phyloP scores from a whole-genome alignment of 2,329 filamentous ascomycete genomes.

The Pyrenophora teres region DNA sequence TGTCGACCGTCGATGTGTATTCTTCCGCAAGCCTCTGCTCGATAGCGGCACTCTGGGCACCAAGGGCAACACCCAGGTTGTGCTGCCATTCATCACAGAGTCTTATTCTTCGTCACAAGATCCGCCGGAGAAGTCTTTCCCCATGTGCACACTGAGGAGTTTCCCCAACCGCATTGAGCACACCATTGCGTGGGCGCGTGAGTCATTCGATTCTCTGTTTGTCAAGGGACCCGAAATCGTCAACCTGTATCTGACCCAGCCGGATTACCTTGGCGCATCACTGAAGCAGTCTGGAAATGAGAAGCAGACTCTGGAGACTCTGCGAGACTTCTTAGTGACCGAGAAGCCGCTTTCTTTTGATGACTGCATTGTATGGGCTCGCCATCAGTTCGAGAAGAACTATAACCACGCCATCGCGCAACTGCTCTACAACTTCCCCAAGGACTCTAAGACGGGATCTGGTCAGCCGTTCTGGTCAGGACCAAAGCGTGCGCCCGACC shows the following conservation, averaged over 20 bases:
- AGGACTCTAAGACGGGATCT: constrained; percentile 84
- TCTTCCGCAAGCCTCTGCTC: constrained; percentile 95
- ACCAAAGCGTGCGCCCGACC: constrained; percentile 92
- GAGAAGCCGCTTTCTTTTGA: constrained; percentile 92
- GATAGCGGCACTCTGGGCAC: constrained; percentile 98
- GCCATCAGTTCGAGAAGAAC: constrained; percentile 91
- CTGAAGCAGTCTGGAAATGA: constrained; percentile 94
- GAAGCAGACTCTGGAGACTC: constrained; percentile 87
- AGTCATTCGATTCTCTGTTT: constrained; percentile 92
- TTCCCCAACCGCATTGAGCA: constrained; percentile 99
- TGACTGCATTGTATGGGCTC: constrained; percentile 95
- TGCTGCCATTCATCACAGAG: constrained; percentile 88
- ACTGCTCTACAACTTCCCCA: constrained; percentile 94
- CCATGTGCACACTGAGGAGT: constrained; percentile 95
- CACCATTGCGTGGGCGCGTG: constrained; percentile 96
- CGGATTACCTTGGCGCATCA: constrained; percentile 84
- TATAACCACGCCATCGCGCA: constrained; percentile 98
- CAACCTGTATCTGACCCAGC: constrained; percentile 89
- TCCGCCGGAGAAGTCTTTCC: constrained; percentile 97
- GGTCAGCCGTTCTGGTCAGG: constrained; percentile 97
- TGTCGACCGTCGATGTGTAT: constrained; percentile 93
- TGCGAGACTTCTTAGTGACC: constrained; percentile 87
- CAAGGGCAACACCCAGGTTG: constrained; percentile 97
- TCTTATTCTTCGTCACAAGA: constrained; percentile 98
- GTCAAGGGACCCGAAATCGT: constrained; percentile 92